Conservation (phyloP, 225 moss, liverwort and hornwort species). For the Polytrichum commune region DNA sequence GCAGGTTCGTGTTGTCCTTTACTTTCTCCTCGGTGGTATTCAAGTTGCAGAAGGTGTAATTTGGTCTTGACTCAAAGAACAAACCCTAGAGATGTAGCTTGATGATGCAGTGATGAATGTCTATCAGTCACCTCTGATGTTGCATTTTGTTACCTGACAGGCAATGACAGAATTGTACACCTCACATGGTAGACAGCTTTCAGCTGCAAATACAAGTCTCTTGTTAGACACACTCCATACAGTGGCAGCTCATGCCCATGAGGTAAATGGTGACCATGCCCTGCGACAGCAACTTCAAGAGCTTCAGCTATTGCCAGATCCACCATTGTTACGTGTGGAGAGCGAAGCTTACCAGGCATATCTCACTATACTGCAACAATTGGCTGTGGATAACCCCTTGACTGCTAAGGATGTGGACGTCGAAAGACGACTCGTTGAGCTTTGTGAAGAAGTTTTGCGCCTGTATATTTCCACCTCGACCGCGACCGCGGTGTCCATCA, state of each 20-base stretch:
- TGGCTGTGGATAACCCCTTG: conserved; percentile 52
- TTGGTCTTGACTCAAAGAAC: no score
- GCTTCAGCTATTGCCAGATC: conserved; percentile 58
- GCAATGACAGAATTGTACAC: conserved; percentile 61
- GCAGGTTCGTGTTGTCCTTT: no score
- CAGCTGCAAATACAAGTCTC: conserved; percentile 50
- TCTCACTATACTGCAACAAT: conserved; percentile 57
- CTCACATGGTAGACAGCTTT: conserved; percentile 51
- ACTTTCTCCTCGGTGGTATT: no score
- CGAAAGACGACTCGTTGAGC: conserved; percentile 55
- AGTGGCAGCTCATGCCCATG: conserved; percentile 58
- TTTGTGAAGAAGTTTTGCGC: conserved; percentile 62
- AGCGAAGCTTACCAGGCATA: conserved; percentile 66
- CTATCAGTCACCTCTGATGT: no score
- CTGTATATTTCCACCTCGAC: conserved; percentile 61
- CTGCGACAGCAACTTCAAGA: conserved; percentile 50
- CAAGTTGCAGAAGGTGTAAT: no score
- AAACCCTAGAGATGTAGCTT: no score
- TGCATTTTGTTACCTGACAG: conserved; percentile 15
- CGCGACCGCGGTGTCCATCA: conserved; percentile 25
- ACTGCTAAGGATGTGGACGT: conserved; percentile 69
- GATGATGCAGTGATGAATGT: no score
- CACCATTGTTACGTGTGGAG: conserved; percentile 62
- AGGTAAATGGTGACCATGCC: conserved; percentile 55
- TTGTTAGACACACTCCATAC: conserved; percentile 58